Evolutionary conservation across 345 rosid species (phyloP).

Genomic region (Cardamine resedifolia): DNA sequence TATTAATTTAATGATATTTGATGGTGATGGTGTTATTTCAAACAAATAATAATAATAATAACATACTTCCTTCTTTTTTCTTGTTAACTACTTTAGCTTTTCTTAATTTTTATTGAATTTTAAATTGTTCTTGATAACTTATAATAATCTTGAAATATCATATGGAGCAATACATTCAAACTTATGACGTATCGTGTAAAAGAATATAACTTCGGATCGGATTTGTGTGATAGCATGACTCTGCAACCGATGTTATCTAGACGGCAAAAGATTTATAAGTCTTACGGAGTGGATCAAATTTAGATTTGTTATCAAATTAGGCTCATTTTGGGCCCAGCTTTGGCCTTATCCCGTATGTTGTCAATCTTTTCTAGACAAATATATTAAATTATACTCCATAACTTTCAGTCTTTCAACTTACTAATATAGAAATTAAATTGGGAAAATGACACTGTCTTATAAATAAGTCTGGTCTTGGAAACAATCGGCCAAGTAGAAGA

Average conservation of each 20-base stretch:
- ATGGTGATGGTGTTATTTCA: background rate
- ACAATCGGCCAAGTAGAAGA: background rate
- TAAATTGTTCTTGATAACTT: conserved; percentile 1
- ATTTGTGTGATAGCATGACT: conserved; percentile 12
- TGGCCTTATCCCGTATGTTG: conserved; percentile 25
- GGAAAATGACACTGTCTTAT: background rate
- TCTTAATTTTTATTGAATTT: background rate
- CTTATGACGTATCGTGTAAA: conserved; percentile 13
- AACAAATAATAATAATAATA: no score
- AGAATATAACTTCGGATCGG: background rate
- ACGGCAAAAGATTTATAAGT: background rate
- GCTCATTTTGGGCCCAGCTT: conserved; percentile 33
- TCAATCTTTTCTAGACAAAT: background rate
- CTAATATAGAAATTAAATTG: background rate
- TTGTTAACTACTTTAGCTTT: background rate
- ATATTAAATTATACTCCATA: conserved; percentile 7
- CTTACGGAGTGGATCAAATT: conserved; percentile 18
- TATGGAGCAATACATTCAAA: background rate
- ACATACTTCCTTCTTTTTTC: no score
- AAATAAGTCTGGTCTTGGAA: background rate
- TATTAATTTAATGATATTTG: no score
- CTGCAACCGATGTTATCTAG: conserved; percentile 12
- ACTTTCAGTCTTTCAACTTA: background rate
- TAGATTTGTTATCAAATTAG: conserved; percentile 26
- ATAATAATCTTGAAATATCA: background rate